phyloP scores from a whole-genome alignment of 2,329 filamentous ascomycete species.

The Blastomyces emzantsi region DNA sequence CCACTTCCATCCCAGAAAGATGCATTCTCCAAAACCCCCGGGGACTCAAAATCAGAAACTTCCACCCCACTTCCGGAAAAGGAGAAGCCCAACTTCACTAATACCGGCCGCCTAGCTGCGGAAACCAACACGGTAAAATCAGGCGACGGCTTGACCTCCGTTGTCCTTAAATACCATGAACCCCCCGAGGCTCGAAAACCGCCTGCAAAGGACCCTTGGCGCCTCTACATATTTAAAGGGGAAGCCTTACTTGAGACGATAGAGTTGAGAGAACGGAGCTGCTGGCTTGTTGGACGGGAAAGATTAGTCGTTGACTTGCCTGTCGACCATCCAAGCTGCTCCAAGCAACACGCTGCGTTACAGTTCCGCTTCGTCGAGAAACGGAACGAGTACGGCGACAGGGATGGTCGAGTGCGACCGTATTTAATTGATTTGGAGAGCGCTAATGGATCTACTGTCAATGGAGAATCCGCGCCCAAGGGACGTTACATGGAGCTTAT shows the following conservation, averaged over 20 bases:
- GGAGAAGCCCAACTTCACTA: slow-evolving; percentile 79
- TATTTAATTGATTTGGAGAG: slow-evolving; percentile 93
- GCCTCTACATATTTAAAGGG: slow-evolving; percentile 87
- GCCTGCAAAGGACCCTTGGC: slow-evolving; percentile 68
- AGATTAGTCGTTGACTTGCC: slow-evolving; percentile 68
- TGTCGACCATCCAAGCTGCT: slow-evolving; percentile 84
- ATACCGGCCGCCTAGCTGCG: slow-evolving; percentile 73
- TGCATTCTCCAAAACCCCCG: slow-evolving; percentile 31
- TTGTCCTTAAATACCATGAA: slow-evolving; percentile 93
- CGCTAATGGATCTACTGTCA: slow-evolving; percentile 79
- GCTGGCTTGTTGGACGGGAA: slow-evolving; percentile 86
- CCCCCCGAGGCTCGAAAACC: slow-evolving; percentile 88
- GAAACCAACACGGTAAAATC: slow-evolving; percentile 71
- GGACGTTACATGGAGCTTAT: slow-evolving; percentile 78
- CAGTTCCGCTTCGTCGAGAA: slow-evolving; percentile 84
- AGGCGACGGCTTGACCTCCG: slow-evolving; percentile 49
- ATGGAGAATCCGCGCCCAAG: slow-evolving; percentile 61
- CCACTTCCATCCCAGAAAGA: slow-evolving; percentile 41
- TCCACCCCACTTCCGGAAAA: slow-evolving; percentile 37
- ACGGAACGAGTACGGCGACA: slow-evolving; percentile 79
- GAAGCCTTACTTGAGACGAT: slow-evolving; percentile 72
- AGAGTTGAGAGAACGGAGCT: slow-evolving; percentile 64
- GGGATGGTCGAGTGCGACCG: slow-evolving; percentile 66
- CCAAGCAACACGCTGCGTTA: slow-evolving; percentile 90
- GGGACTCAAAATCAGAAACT: slow-evolving; percentile 20